Conservation (phyloP, 257 asterid genomes). For the Echites panduratus region DNA sequence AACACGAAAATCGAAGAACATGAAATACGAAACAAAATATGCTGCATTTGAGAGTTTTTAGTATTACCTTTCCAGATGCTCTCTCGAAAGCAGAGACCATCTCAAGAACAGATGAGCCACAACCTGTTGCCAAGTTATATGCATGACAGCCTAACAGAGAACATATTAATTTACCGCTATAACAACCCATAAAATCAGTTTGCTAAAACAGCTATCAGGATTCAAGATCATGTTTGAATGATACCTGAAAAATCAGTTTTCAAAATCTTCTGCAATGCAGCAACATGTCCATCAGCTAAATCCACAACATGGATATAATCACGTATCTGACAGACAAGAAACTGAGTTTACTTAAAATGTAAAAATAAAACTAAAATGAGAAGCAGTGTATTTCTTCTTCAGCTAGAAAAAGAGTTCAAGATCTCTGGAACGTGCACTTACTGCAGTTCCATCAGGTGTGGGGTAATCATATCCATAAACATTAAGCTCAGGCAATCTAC, state of each 20-base stretch:
- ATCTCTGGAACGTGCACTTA: conserved; percentile 20
- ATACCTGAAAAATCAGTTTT: conserved; percentile 52
- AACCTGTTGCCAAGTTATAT: conserved; percentile 89
- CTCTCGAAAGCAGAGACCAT: conserved; percentile 82
- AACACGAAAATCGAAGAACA: background rate
- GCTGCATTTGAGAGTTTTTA: background rate
- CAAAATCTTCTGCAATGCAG: conserved; percentile 73
- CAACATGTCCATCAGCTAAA: conserved; percentile 95
- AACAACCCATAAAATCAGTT: background rate
- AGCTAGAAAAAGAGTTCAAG: background rate
- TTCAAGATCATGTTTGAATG: background rate
- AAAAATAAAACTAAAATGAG: background rate
- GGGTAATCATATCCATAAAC: conserved; percentile 93
- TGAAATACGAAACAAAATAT: background rate
- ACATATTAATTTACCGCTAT: background rate
- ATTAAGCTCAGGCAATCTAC: conserved; percentile 75
- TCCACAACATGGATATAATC: conserved; percentile 99
- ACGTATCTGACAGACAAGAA: conserved; percentile 51
- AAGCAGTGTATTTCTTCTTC: background rate
- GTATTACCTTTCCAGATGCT: conserved; percentile 72
- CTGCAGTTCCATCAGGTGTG: conserved; percentile 93
- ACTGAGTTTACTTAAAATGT: background rate
- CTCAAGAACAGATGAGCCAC: conserved; percentile 88
- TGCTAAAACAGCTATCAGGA: background rate
- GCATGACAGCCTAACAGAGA: conserved; percentile 64